Base-by-base conservation (phyloP, 2,329 filamentous ascomycete species). In the Exophiala viscosa region DNA sequence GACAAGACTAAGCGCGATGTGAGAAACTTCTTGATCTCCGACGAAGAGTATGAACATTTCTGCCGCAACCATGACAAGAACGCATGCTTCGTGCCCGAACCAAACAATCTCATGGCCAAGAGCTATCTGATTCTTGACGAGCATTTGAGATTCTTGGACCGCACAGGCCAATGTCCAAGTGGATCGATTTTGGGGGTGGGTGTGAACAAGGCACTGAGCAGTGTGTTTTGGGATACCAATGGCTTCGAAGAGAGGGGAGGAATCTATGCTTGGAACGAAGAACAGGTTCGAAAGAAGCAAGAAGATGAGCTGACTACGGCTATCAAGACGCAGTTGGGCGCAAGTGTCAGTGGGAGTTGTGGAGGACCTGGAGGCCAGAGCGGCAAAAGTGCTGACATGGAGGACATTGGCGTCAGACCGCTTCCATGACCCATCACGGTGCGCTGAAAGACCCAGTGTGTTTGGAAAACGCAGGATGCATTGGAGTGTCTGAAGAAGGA, bases 61-160 rank as follows among this genome's bases (percentile, higher is more conserved):
- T 79, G 76, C 55, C 55, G 69, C 3, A 65, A 68, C 44, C 76
- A 80, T 50, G 49, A 62, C 18, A 64, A 73, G 35, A 64, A 76
- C 39, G 45, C 61, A 11, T 72, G 68, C 34, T 75, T 77, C 42
- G 71, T 79, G 2, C 72, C 76, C 0, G 78, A 82, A 62, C 62
- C 69, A 3, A 81, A 82, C 51, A 60, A 69, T 1, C 51, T 76
- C 17, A 82, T 82, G 77, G 73, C 70, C 2, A 72, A 67, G 32
- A 75, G 70, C 46, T 80, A 80, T 61, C 67, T 81, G 13, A 68
- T 81, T 32, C 54, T 80, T 18, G 78, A 81, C 53, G 78, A 80
- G 66, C 74, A 72, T 51, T 62, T 79, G 62, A 66, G 76, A 38
- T 80, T 80, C 59, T 61, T 80, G 18, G 75, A 79, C 55, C 62